These are phyloP conservation scores for Aquanectria penicillioides DNA, from an alignment of 2,329 filamentous ascomycete genomes.

Conservation along the genomic window DNA sequence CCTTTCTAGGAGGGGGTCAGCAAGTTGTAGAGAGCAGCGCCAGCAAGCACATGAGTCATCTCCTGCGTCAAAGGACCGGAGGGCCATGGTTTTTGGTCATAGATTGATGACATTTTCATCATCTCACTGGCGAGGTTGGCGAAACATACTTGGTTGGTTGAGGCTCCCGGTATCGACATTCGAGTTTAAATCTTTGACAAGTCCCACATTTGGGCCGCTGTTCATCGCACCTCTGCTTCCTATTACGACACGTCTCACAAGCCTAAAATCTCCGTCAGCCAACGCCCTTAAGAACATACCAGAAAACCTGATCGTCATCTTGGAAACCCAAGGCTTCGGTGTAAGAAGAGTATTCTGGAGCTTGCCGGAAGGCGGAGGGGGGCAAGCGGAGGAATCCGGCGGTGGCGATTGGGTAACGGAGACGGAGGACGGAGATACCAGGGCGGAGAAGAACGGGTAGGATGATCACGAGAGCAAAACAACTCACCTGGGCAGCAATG, in stretches of 20 bases:
- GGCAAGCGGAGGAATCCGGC: slow-evolving; percentile 7
- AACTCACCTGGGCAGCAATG: slow-evolving; percentile 51
- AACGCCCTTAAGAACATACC: neutral
- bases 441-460: neutral
- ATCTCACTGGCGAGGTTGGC: neutral
- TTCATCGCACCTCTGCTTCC: slow-evolving; percentile 74
- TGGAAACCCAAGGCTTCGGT: neutral
- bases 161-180: slow-evolving; percentile 69
- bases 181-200: slow-evolving; percentile 65
- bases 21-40: neutral
- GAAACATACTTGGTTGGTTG: slow-evolving; percentile 69
- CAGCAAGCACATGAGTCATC: slow-evolving; percentile 8
- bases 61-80: slow-evolving; percentile 3
- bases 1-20: slow-evolving; percentile 58
- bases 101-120: slow-evolving; percentile 18
- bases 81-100: slow-evolving; percentile 14
- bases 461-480: neutral
- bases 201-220: slow-evolving; percentile 68
- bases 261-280: slow-evolving; percentile 49
- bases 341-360: neutral
- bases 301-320: neutral
- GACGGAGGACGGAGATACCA: slow-evolving; percentile 2
- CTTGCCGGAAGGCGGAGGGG: slow-evolving; percentile 5
- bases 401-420: slow-evolving; percentile 8
- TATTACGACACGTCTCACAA: slow-evolving; percentile 67